phyloP scores from a whole-genome alignment of 1,284 basidiomycete species.

The Leccinum pachyderme region DNA sequence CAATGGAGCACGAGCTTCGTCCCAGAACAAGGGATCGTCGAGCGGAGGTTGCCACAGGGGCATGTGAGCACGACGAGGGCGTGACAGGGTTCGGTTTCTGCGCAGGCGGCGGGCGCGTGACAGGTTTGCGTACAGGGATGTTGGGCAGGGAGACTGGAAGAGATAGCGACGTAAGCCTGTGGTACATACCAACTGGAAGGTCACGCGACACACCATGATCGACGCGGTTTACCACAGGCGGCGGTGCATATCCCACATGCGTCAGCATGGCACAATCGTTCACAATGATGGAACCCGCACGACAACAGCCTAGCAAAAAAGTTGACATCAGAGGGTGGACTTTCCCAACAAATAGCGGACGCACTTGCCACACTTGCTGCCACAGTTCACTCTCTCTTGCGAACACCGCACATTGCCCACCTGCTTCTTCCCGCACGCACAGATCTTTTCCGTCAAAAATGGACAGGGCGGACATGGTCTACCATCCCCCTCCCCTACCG shows the following conservation, averaged over 20 bases:
- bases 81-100: constrained; percentile 76
- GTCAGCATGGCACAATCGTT: constrained; percentile 74
- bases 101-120: constrained; percentile 83
- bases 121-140: constrained; percentile 77
- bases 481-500: constrained; percentile 18
- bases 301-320: constrained; percentile 49
- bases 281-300: constrained; percentile 87
- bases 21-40: constrained; percentile 65
- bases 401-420: constrained; percentile 76
- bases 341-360: neutral
- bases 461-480: constrained; percentile 80
- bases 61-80: constrained; percentile 66
- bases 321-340: neutral
- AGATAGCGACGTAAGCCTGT: neutral
- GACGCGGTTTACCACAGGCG: constrained; percentile 80
- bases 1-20: constrained; percentile 59
- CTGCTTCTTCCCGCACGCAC: constrained; percentile 85
- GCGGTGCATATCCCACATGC: constrained; percentile 75
- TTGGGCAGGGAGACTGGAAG: constrained; percentile 49
- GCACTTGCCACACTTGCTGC: constrained; percentile 73
- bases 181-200: neutral
- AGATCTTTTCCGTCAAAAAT: constrained; percentile 72
- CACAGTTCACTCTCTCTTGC: constrained; percentile 80
- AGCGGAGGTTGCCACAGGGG: constrained; percentile 77
- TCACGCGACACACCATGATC: constrained; percentile 61